phyloP scores from a whole-genome alignment of 768 basidiomycete species.

The Strobilomyces confusus region DNA sequence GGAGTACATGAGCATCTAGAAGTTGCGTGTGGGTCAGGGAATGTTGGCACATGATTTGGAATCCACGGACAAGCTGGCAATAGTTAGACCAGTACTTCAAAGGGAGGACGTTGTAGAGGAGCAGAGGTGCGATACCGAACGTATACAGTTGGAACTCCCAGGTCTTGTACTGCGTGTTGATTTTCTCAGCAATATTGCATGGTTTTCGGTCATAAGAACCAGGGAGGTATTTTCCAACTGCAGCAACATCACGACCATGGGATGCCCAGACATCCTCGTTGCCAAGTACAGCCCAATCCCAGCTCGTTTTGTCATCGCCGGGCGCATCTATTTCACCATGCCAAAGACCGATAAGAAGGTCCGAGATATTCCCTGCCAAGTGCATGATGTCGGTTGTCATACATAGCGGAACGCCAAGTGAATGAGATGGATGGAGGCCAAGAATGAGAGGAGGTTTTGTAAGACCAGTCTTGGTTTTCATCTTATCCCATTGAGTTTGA shows the following conservation, averaged over 20 bases:
- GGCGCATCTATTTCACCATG: background rate
- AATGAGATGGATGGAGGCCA: background rate
- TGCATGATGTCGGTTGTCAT: slow-evolving; percentile 9
- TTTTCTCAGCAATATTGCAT: background rate
- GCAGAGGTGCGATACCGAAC: background rate
- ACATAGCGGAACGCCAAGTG: background rate
- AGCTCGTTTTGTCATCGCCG: background rate
- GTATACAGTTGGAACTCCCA: background rate
- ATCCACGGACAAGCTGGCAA: background rate
- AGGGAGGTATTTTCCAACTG: background rate
- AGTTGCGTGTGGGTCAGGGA: background rate
- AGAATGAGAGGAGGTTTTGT: background rate
- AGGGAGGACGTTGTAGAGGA: background rate
- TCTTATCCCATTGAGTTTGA: too few relatives aligned
- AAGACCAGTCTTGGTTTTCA: background rate
- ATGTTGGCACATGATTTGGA: background rate
- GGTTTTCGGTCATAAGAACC: background rate
- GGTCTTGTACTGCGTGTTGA: background rate
- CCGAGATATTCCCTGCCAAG: background rate
- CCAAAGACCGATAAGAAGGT: background rate
- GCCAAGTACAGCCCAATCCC: background rate
- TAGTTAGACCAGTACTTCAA: background rate
- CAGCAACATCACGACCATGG: background rate
- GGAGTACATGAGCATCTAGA: background rate
- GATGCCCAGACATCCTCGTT: background rate